A percentile compares a stretch with the other conserved stretches of the same genome.
Evolutionary conservation across 768 basidiomycete species (phyloP).

Genomic region (Auriscalpium vulgare): DNA sequence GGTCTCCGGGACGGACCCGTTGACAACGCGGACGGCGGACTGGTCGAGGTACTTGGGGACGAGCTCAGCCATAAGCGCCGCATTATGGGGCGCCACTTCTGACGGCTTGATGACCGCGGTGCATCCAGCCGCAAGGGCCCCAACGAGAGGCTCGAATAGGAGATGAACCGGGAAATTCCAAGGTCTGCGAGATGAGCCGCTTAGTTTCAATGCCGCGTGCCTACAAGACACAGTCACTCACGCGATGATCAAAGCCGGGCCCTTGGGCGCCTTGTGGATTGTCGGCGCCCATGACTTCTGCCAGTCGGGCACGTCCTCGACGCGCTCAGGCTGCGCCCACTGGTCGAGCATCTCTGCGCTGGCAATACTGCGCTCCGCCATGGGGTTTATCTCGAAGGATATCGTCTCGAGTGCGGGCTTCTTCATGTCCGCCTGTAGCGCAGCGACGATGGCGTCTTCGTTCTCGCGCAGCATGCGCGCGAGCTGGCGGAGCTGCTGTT

Average conservation of each 20-base stretch:
- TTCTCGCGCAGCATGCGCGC: constrained; percentile 20
- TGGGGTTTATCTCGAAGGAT: constrained; percentile 13
- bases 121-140: constrained; percentile 71
- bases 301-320: constrained; percentile 1
- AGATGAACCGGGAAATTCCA: constrained; percentile 63
- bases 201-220: no score
- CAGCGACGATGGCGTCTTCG: constrained; percentile 11
- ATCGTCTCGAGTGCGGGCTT: constrained; percentile 15
- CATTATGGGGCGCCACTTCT: constrained; percentile 45
- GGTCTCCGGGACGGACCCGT: constrained; percentile 22
- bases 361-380: constrained; percentile 5
- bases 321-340: constrained; percentile 16
- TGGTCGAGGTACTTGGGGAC: constrained; percentile 49
- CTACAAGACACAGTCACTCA: neutral
- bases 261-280: constrained; percentile 18
- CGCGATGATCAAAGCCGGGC: constrained; percentile 17
- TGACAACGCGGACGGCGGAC: constrained; percentile 43
- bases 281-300: constrained; percentile 15
- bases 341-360: constrained; percentile 16
- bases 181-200: constrained; percentile 30
- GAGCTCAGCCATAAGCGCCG: constrained; percentile 43
- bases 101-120: constrained; percentile 61
- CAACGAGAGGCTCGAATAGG: constrained; percentile 48
- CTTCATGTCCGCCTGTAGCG: constrained; percentile 16
- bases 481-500: constrained; percentile 19